Percentiles rank a stretch among this genome's conserved stretches.
phyloP scores from a whole-genome alignment of 805 yeast genomes.

The Priceomyces fermenticarens region DNA sequence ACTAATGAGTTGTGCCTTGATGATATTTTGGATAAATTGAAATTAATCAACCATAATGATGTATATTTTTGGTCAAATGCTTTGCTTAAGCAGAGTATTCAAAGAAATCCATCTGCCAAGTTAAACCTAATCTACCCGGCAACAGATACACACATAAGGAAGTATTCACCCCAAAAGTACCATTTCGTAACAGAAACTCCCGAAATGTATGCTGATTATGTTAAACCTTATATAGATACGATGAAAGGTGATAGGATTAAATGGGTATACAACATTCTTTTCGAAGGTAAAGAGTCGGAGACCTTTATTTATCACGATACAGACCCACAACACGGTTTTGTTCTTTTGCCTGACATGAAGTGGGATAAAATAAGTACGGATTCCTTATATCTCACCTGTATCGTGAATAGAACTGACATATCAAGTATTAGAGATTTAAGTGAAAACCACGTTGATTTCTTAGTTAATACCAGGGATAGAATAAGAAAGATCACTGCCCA shows the following conservation, averaged over 20 bases:
- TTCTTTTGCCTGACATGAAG: constrained; percentile 90
- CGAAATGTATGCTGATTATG: constrained; percentile 57
- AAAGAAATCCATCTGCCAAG: constrained; percentile 57
- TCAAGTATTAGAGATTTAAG: constrained; percentile 74
- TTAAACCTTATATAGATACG: constrained; percentile 71
- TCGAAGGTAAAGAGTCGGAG: constrained; percentile 81
- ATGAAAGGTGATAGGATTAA: constrained; percentile 75
- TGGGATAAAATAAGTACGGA: constrained; percentile 81
- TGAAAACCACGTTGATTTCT: constrained; percentile 53
- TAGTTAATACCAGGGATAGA: constrained; percentile 44
- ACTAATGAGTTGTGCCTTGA: constrained; percentile 13
- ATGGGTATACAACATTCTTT: constrained; percentile 87
- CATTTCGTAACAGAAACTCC: constrained; percentile 81
- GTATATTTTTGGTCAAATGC: constrained; percentile 81
- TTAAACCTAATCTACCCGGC: constrained; percentile 86
- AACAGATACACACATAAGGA: constrained; percentile 75
- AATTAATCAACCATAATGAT: constrained; percentile 65
- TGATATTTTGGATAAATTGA: constrained; percentile 16
- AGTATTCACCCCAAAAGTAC: constrained; percentile 58
- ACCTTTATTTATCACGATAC: constrained; percentile 66
- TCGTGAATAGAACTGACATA: constrained; percentile 67
- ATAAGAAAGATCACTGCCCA: constrained; percentile 44
- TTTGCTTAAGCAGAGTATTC: constrained; percentile 45
- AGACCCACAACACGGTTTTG: constrained; percentile 57
- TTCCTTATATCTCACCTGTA: constrained; percentile 72